Conservation (phyloP, 2,329 filamentous ascomycete genomes). For the Penicillium sp. region DNA sequence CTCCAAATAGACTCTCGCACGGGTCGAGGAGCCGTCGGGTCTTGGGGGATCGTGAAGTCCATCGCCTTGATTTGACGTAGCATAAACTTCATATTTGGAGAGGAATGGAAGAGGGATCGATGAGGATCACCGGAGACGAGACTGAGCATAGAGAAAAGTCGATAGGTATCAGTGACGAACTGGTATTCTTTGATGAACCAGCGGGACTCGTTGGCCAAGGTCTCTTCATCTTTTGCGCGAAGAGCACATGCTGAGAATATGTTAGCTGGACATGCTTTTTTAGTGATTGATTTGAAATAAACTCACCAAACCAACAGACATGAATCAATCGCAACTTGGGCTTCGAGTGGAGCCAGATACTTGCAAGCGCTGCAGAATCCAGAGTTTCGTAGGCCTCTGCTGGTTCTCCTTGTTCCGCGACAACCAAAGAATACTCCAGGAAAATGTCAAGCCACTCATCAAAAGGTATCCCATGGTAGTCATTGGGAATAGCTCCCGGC, state of each 20-base stretch:
- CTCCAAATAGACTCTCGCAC: constrained; percentile 46
- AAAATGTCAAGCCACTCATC: constrained; percentile 87
- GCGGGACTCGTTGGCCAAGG: constrained; percentile 72
- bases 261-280: constrained; percentile 6
- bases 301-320: constrained; percentile 72
- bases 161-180: constrained; percentile 78
- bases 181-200: constrained; percentile 83
- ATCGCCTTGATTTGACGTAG: constrained; percentile 88
- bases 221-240: constrained; percentile 73
- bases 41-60: constrained; percentile 67
- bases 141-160: constrained; percentile 78
- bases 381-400: constrained; percentile 79
- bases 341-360: constrained; percentile 74
- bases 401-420: constrained; percentile 67
- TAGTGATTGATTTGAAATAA: not conserved
- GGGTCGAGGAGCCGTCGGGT: constrained; percentile 27
- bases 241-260: constrained; percentile 70
- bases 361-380: constrained; percentile 75
- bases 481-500: constrained; percentile 46
- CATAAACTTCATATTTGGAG: constrained; percentile 85
- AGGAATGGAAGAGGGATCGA: constrained; percentile 68
- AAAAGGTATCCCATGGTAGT: constrained; percentile 79
- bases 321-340: constrained; percentile 72
- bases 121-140: constrained; percentile 70
- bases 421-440: constrained; percentile 77